These are phyloP conservation scores for Euphorbia peplus DNA, from an alignment of 345 rosid genomes.

Conservation along the genomic window DNA sequence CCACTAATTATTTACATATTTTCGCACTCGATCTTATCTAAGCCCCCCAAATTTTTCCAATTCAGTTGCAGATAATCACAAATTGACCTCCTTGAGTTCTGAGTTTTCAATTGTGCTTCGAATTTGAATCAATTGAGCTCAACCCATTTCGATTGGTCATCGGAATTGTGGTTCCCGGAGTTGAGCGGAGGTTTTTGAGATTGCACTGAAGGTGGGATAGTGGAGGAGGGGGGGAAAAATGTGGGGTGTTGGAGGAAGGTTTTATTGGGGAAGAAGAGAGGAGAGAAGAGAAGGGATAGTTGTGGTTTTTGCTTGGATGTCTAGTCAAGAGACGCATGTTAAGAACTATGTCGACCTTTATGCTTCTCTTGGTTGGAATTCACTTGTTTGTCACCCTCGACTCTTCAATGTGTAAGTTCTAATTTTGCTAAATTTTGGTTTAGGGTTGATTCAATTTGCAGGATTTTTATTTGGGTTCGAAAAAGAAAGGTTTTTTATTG, in stretches of 20 bases:
- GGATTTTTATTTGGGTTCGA: constrained; percentile 1
- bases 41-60: background rate
- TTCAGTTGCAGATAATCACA: too few species aligned
- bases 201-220: background rate
- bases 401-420: constrained; percentile 65
- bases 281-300: constrained; percentile 57
- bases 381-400: constrained; percentile 82
- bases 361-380: constrained; percentile 65
- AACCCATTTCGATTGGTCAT: background rate
- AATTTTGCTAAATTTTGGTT: background rate
- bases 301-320: constrained; percentile 86
- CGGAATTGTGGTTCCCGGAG: background rate
- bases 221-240: constrained; percentile 24
- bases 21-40: background rate
- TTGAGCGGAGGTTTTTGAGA: background rate
- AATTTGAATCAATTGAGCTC: background rate
- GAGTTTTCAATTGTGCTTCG: background rate
- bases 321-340: constrained; percentile 69
- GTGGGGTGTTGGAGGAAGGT: constrained; percentile 87
- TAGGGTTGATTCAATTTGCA: background rate
- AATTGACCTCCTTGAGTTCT: background rate
- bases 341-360: constrained; percentile 63
- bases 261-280: constrained; percentile 65
- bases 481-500: background rate
- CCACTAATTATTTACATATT: background rate